Percentiles rank a stretch among this genome's conserved stretches.
phyloP scores from a whole-genome alignment of 1,284 basidiomycete genomes.

The Ceratobasidium theobromae region DNA sequence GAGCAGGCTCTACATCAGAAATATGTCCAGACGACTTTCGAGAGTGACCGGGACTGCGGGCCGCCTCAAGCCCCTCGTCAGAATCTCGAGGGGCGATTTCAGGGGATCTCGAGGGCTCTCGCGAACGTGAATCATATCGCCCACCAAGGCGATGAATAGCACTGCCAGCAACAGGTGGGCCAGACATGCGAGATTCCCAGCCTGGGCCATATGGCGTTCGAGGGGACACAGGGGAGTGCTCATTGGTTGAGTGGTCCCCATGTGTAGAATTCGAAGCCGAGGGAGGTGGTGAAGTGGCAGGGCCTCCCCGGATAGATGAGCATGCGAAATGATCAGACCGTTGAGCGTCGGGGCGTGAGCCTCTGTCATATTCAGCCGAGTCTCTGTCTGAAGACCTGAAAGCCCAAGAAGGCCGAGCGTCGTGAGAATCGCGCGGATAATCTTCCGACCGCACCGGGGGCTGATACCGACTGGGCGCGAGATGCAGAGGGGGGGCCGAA shows the following conservation, averaged over 20 bases:
- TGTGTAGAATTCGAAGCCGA: constrained; percentile 30
- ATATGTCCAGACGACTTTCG: constrained; percentile 22
- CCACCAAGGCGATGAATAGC: background rate
- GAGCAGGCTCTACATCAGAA: background rate
- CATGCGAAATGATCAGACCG: constrained; percentile 27
- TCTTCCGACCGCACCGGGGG: constrained; percentile 11
- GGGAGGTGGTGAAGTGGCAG: constrained; percentile 21
- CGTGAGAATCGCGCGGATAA: background rate
- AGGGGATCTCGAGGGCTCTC: constrained; percentile 19
- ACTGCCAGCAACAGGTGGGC: background rate
- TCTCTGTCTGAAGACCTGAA: constrained; percentile 23
- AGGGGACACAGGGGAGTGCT: constrained; percentile 24
- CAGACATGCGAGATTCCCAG: constrained; percentile 19
- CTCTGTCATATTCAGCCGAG: constrained; percentile 2
- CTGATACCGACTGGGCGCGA: constrained; percentile 20
- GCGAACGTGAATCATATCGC: background rate
- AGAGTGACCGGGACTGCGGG: constrained; percentile 17
- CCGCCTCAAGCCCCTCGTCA: constrained; percentile 11
- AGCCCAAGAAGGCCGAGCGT: constrained; percentile 25
- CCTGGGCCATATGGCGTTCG: constrained; percentile 18
- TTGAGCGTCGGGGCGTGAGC: constrained; percentile 6
- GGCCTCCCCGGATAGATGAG: constrained; percentile 26
- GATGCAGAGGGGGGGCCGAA: constrained; percentile 23
- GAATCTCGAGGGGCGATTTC: constrained; percentile 13
- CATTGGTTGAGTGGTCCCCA: constrained; percentile 21